Evolutionary conservation across 805 yeast species (phyloP), one percentile per base, ranked within the genome.

Genomic region (Candida palmyrensis): DNA sequence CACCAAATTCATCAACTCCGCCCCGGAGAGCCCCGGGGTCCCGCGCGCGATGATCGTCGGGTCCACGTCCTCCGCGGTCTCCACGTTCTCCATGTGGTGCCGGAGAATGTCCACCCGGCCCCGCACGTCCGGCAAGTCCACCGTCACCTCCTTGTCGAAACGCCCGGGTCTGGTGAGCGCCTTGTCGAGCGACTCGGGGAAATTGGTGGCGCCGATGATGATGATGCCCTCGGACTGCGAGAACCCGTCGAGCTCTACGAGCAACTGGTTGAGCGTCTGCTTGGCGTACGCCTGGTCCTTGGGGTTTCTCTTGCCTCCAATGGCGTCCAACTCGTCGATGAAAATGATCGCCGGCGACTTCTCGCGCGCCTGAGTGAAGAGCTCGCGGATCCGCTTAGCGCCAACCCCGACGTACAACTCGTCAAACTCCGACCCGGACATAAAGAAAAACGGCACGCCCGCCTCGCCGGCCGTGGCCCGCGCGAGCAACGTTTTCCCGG

Each of bases 381-480:
- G 72, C 51, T 94, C 98, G 48, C 99, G 81, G 36, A 92, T 94
- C 53, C 98, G 77, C 59, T 89, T 90, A 35, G 99, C 98, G 55
- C 99, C 99, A 29, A 94, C 97, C 57, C 99, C 99, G 14, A 92
- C 98, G 51, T 90, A 92, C 46, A 94, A 75, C 62, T 92, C 98
- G 57, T 94, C 99, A 55, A 92, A 92, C 57, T 92, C 98, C 1
- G 96, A 86, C 29, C 98, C 98, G 5, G 96, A 85, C 97, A 92
- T 90, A 61, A 90, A 90, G 62, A 89, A 90, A 55, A 92, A 92
- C 27, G 97, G 98, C 16, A 92, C 97, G 36, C 96, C 97, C 5
- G 98, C 97, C 62, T 90, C 97, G 43, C 97, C 97, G 6, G 98
- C 98, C 19, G 96, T 94, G 18, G 98, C 97, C 49, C 97, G 78